Evolutionary conservation across 352 stramenopile genomes (phyloP), one percentile per base, ranked within the genome.

Genomic region (Phytophthora sp.): DNA sequence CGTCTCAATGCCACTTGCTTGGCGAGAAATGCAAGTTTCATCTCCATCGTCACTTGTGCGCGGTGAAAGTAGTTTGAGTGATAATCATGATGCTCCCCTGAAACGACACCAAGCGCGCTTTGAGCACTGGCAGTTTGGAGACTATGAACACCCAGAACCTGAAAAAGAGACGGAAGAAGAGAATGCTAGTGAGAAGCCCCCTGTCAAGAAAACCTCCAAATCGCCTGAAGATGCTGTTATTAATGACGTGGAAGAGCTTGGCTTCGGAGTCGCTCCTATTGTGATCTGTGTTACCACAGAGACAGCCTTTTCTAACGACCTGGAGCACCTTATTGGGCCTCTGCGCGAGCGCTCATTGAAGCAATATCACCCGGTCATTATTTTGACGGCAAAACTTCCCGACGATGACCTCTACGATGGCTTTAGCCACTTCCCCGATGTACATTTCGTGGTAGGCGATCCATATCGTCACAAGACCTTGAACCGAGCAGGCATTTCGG

Each of bases 251-350:
- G 42, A 54, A 7, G 64, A 83, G 24, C 72, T 94, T 26, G 71
- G 77, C 2, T 62, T 89, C n/a, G 63, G 70, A 3, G 46, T 80
- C 0, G 59, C 75, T 12, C 85, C 87, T 27, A 91, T 95, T 17
- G 79, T 93, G 28, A 69, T 95, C 3, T 94, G 83, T 53, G 69
- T 94, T 5, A 69, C 89, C 20, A 83, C 80, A 0, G 44, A 76
- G 3, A 76, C 60, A 20, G 52, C 74, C 10, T 95, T 94, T 64
- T 74, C 80, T 11, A 80, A 87, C 53, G 79, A 94, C 38, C 65
- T 94, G 15, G 85, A 93, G 66, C 91, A 92, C 48, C 60, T 95
- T 7, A 82, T 94, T 42, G 80, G 82, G 0, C 87, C 87, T 5
- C 54, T 95, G 18, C 84, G 87, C 4, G 76, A 86, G 43, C 87